phyloP scores from a whole-genome alignment of 1,284 basidiomycete species.

The Cutaneotrichosporon cyanovorans region DNA sequence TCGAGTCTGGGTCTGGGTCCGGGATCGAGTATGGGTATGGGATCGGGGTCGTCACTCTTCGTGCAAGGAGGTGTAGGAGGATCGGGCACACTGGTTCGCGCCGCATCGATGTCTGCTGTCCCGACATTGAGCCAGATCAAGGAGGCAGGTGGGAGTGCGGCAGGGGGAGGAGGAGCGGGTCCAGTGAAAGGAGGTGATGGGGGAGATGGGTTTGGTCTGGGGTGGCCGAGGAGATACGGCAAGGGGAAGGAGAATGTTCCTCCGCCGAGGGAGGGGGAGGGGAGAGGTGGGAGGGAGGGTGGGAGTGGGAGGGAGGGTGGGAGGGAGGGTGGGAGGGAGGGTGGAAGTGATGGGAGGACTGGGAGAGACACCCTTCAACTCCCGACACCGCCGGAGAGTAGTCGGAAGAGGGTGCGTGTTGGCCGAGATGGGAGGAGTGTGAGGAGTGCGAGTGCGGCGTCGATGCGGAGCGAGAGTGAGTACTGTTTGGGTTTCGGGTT shows the following conservation, averaged over 20 bases:
- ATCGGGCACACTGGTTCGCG: constrained; percentile 9
- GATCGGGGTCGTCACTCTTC: too few relatives aligned
- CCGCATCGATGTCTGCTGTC: constrained; percentile 21
- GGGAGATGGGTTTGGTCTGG: constrained; percentile 16
- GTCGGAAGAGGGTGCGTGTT: constrained; percentile 30
- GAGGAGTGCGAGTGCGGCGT: constrained; percentile 33
- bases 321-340: too few relatives aligned
- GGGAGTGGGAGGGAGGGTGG: too few relatives aligned
- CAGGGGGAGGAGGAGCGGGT: constrained; percentile 8
- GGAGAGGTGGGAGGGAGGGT: too few relatives aligned
- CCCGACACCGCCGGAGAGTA: constrained; percentile 5
- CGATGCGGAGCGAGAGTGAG: constrained; percentile 33
- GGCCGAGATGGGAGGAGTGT: constrained; percentile 16
- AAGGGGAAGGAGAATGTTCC: constrained; percentile 44
- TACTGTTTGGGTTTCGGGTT: background rate
- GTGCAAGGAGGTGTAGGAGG: constrained; percentile 3
- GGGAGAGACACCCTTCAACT: background rate
- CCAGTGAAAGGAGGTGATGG: constrained; percentile 16
- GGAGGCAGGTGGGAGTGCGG: background rate
- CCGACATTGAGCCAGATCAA: constrained; percentile 23
- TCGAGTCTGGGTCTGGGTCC: too few relatives aligned
- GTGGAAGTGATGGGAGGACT: too few relatives aligned
- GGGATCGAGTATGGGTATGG: too few relatives aligned
- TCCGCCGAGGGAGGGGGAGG: constrained; percentile 28
- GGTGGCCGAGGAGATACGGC: constrained; percentile 21